A percentile compares a stretch with the other conserved stretches of the same genome.
Evolutionary conservation across 306 rosid species (phyloP).

Genomic region (Dalbergia cultrata): DNA sequence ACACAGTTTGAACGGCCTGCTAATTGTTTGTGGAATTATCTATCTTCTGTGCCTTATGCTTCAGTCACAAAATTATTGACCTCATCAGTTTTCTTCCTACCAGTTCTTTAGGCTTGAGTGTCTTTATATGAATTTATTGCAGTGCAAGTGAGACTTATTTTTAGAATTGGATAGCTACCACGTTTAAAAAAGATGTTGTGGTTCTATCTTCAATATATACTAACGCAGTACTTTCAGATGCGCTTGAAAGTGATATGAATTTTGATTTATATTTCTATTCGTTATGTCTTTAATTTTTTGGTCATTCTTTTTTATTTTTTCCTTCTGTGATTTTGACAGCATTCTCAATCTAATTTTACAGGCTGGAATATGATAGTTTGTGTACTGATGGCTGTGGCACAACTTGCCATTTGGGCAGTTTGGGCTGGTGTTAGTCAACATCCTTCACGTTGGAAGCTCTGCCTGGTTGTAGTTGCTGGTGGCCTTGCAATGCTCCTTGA

Average conservation of each 20-base stretch:
- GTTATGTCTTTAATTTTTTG: background rate
- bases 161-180: conserved; percentile 7
- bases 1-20: background rate
- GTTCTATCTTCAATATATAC: background rate
- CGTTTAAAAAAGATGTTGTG: background rate
- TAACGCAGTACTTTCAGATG: background rate
- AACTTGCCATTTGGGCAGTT: conserved; percentile 80
- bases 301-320: background rate
- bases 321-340: conserved; percentile 17
- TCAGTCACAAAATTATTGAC: background rate
- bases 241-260: background rate
- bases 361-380: conserved; percentile 95
- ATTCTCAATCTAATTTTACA: conserved; percentile 42
- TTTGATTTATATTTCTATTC: background rate
- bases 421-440: conserved; percentile 72
- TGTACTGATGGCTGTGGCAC: conserved; percentile 67
- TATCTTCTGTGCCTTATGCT: conserved; percentile 7
- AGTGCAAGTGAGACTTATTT: background rate
- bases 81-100: background rate
- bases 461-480: conserved; percentile 73
- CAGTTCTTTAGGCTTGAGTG: background rate
- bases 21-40: conserved; percentile 18
- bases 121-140: background rate
- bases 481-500: conserved; percentile 84
- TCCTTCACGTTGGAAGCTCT: conserved; percentile 81